Base-by-base conservation (phyloP, 2,329 filamentous ascomycete genomes). In the Colletotrichum filicis region DNA sequence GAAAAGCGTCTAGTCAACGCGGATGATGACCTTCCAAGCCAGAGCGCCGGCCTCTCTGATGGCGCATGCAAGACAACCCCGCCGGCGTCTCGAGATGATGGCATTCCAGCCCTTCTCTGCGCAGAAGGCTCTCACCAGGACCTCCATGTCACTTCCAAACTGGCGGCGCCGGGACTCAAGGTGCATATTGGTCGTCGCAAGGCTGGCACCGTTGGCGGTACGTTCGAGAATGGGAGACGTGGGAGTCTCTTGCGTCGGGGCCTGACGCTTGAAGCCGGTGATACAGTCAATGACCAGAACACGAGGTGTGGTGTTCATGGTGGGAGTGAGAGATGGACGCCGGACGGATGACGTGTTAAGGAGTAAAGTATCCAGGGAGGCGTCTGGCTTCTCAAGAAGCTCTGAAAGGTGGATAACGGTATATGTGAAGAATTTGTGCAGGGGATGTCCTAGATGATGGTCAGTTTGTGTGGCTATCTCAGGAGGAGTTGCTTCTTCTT, bases 21-120 rank as follows among this genome's bases (percentile, higher is more conserved):
- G 83, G 32, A 92, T 87, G n/a, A 94, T 87, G 30, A 94, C 88
- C 76, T 88, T 89, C 85, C 94, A 91, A 2, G 90, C 91, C 71
- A 95, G 79, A 3, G 92, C 93, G 5, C 91, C 90, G 0, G 93
- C 93, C 83, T 96, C 93, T 22, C 94, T 87, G 56, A 96, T 89
- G 53, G 92, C 92, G 81, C 94, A 96, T 4, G 89, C 89, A 46
- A 95, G 81, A 79, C 94, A 96, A 0, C 92, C 93, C 74, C 92
- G 86, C 75, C 90, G 89, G 52, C 87, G 85, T 64, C 92, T 86
- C 74, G 92, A 93, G 74, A 95, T 87, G 22, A 95, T 79, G 26
- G 93, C 93, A 79, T 95, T 93, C 87, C 92, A 92, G 2, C 93
- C 93, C 76, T 88, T 90, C 78, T 94, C 91, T 0, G 93, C 92